Conservation (phyloP, 2,329 filamentous ascomycete species). For the Pseudogymnoascus sp. region DNA sequence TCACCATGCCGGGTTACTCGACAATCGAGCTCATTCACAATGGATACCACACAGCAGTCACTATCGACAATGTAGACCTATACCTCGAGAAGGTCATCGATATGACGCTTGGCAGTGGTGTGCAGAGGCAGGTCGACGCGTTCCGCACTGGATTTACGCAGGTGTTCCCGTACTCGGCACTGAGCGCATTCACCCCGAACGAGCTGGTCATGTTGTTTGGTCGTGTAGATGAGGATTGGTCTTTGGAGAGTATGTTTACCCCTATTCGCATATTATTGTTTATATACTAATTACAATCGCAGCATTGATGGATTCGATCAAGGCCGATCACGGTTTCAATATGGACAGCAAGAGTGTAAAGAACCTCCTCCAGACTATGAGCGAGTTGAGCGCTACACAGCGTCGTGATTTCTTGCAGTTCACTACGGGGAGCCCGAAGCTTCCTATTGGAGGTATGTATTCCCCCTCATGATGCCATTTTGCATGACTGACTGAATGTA, state of each 20-base stretch:
- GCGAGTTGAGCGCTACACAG: constrained; percentile 63
- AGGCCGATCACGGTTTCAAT: constrained; percentile 96
- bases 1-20: constrained; percentile 87
- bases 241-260: constrained; percentile 72
- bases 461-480: not conserved
- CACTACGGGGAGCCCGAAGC: constrained; percentile 93
- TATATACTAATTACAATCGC: constrained; percentile 19
- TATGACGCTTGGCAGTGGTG: constrained; percentile 80
- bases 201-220: constrained; percentile 95
- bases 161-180: constrained; percentile 88
- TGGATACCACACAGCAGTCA: constrained; percentile 67
- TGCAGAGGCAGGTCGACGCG: constrained; percentile 80
- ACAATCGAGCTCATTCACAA: constrained; percentile 71
- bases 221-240: constrained; percentile 90
- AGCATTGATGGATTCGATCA: constrained; percentile 97
- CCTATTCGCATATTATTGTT: not conserved
- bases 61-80: constrained; percentile 79
- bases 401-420: constrained; percentile 95
- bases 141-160: constrained; percentile 89
- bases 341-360: constrained; percentile 95
- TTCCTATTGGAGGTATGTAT: constrained; percentile 86
- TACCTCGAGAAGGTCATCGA: constrained; percentile 90
- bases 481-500: constrained; percentile 27
- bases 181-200: constrained; percentile 88
- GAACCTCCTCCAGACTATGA: constrained; percentile 92